These are phyloP conservation scores for Rubus parviflorus DNA, from an alignment of 306 rosid genomes.

Conservation along the genomic window DNA sequence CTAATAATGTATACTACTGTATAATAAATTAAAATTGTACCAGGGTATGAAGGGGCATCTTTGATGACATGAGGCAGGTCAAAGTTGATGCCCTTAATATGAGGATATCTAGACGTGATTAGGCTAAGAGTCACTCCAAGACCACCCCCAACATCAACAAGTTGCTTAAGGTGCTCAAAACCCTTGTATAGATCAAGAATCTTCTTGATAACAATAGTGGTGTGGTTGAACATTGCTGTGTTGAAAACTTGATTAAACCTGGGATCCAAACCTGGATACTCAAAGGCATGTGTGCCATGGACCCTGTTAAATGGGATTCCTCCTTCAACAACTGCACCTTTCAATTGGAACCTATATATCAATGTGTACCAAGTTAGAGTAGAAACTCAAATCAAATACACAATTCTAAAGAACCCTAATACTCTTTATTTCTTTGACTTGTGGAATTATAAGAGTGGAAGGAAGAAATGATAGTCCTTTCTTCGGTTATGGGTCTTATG, in stretches of 20 bases:
- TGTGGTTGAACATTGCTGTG: conserved; percentile 43
- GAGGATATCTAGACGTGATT: conserved; percentile 54
- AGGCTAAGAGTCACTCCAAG: conserved; percentile 43
- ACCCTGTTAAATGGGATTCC: conserved; percentile 48
- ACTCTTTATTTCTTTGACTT: too few species aligned
- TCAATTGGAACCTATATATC: conserved; percentile 36
- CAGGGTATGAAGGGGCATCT: conserved; percentile 49
- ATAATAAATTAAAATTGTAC: conserved; percentile 14
- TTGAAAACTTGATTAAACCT: conserved; percentile 49
- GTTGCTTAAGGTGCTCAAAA: conserved; percentile 33
- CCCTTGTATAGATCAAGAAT: conserved; percentile 45
- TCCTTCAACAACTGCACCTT: conserved; percentile 30
- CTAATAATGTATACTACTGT: background rate
- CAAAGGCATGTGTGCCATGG: conserved; percentile 38
- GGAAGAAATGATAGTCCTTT: too few species aligned
- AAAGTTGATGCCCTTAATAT: conserved; percentile 43
- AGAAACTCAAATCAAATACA: background rate
- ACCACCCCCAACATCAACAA: conserved; percentile 71
- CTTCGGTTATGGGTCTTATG: too few species aligned
- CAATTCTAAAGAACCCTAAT: too few species aligned
- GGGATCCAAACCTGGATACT: conserved; percentile 32
- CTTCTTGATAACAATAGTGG: conserved; percentile 36
- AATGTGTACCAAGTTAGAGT: background rate
- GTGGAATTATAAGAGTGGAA: too few species aligned
- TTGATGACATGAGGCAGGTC: conserved; percentile 48